A percentile compares a stretch with the other conserved stretches of the same genome.
Evolutionary conservation across 768 basidiomycete genomes (phyloP).

Genomic region (Albatrellus ellisii): DNA sequence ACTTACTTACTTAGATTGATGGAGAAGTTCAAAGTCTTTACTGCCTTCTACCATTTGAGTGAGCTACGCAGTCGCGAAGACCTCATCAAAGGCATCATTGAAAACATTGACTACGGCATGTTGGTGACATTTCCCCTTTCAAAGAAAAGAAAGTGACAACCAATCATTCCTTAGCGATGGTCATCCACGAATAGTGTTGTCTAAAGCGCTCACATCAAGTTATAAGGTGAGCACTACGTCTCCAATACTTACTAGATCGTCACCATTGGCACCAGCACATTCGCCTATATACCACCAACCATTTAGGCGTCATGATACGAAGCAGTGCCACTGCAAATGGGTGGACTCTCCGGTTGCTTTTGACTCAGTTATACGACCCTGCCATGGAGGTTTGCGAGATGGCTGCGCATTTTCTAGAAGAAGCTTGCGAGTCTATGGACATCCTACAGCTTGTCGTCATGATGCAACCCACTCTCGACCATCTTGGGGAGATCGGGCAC

Average conservation of each 20-base stretch:
- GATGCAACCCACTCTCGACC: slow-evolving; percentile 91
- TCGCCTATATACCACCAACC: slow-evolving; percentile 77
- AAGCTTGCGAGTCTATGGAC: slow-evolving; percentile 76
- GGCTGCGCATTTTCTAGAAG: slow-evolving; percentile 81
- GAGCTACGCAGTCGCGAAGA: slow-evolving; percentile 88
- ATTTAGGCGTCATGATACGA: slow-evolving; percentile 73
- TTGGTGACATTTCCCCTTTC: slow-evolving; percentile 24
- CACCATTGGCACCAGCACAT: slow-evolving; percentile 44
- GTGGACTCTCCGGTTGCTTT: slow-evolving; percentile 83
- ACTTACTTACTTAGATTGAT: slow-evolving; percentile 41
- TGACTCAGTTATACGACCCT: slow-evolving; percentile 95
- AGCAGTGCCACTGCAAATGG: slow-evolving; percentile 49
- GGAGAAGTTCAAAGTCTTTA: slow-evolving; percentile 88
- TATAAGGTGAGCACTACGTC: slow-evolving; percentile 45
- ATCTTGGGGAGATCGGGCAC: slow-evolving; percentile 88
- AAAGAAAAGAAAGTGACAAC: slow-evolving; percentile 4
- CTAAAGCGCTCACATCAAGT: slow-evolving; percentile 89
- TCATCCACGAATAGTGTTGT: slow-evolving; percentile 84
- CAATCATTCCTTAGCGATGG: slow-evolving; percentile 53
- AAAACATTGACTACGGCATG: slow-evolving; percentile 86
- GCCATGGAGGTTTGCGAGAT: slow-evolving; percentile 81
- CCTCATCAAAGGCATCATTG: slow-evolving; percentile 81
- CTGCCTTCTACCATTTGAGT: slow-evolving; percentile 89
- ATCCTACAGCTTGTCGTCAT: slow-evolving; percentile 83
- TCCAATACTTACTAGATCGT: background rate